Evolutionary conservation across 345 rosid genomes (phyloP).

Genomic region (Eucalyptus melliodora): DNA sequence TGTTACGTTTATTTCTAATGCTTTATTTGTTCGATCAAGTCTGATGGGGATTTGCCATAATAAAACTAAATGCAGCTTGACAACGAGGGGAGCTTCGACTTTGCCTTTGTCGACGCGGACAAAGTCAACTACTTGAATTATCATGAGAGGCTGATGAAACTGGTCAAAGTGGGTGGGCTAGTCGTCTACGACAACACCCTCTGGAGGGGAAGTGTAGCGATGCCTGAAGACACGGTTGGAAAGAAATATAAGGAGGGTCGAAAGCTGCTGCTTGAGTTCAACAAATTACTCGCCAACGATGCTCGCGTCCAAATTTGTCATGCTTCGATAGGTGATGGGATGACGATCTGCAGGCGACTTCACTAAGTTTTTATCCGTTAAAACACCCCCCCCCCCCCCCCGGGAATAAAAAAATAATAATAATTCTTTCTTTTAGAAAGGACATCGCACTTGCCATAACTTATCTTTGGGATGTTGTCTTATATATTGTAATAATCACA

Average conservation of each 20-base stretch:
- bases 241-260: slow-evolving; percentile 5
- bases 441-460: neutral
- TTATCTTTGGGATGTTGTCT: neutral
- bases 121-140: slow-evolving; percentile 25
- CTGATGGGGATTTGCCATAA: neutral
- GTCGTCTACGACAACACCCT: slow-evolving; percentile 31
- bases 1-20: neutral
- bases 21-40: neutral
- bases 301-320: slow-evolving; percentile 38
- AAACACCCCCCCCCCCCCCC: too few relatives aligned
- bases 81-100: slow-evolving; percentile 35
- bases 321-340: slow-evolving; percentile 58
- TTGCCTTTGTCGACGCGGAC: slow-evolving; percentile 44
- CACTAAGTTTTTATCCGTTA: neutral
- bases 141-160: slow-evolving; percentile 25
- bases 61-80: neutral
- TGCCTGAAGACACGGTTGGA: slow-evolving; percentile 4
- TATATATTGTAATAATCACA: neutral
- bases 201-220: slow-evolving; percentile 26
- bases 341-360: slow-evolving; percentile 37
- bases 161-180: slow-evolving; percentile 29
- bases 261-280: slow-evolving; percentile 14
- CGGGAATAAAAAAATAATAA: too few relatives aligned
- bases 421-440: too few relatives aligned
- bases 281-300: slow-evolving; percentile 38